These are phyloP conservation scores for Lunularia cruciata DNA, from an alignment of 225 moss, liverwort and hornwort genomes.

Conservation along the genomic window DNA sequence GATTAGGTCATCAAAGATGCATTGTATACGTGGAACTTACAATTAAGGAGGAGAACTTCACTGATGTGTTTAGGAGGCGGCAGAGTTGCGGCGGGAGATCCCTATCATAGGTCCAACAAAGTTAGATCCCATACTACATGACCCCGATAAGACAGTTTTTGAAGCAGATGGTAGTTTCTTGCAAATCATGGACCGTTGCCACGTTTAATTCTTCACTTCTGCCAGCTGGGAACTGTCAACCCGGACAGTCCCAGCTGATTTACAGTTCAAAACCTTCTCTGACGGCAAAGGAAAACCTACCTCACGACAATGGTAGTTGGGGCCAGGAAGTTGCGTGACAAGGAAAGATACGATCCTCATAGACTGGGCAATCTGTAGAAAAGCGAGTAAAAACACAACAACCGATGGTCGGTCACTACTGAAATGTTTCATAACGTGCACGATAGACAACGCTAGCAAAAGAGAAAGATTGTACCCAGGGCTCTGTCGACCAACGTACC, in stretches of 20 bases:
- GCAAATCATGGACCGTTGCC: too few species aligned
- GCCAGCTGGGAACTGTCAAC: too few species aligned
- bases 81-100: slow-evolving; percentile 70
- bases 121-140: background rate
- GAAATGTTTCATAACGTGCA: background rate
- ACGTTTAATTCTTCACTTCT: too few species aligned
- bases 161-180: too few species aligned
- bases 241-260: background rate
- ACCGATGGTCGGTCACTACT: background rate
- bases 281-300: slow-evolving; percentile 20
- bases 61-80: slow-evolving; percentile 69
- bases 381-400: background rate
- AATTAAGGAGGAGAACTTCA: slow-evolving; percentile 85
- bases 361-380: slow-evolving; percentile 64
- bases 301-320: slow-evolving; percentile 95
- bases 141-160: too few species aligned
- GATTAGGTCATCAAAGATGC: too few species aligned
- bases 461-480: background rate
- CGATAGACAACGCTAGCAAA: background rate
- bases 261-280: background rate
- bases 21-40: slow-evolving; percentile 44
- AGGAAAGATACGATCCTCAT: slow-evolving; percentile 76
- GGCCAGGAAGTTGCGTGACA: slow-evolving; percentile 92
- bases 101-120: slow-evolving; percentile 31
- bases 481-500: slow-evolving; percentile 39